phyloP scores from a whole-genome alignment of 2,329 filamentous ascomycete species.

The Pestalotiopsis sp. region DNA sequence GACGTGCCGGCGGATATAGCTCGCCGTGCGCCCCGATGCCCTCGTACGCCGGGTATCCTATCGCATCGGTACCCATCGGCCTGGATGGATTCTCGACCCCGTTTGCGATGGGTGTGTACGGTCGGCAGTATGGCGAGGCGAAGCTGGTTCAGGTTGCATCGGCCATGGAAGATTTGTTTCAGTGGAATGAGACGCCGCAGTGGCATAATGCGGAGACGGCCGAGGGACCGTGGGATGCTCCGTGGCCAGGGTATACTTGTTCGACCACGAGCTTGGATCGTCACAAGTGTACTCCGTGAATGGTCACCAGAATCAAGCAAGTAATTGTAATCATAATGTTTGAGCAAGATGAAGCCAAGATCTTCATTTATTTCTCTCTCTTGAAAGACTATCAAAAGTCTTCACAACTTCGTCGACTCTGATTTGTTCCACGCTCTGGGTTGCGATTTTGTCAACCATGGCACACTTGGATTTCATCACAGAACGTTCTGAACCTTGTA shows the following conservation, averaged over 20 bases:
- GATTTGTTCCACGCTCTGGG: not conserved
- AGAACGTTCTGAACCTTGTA: slow-evolving; percentile 30
- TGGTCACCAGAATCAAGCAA: not conserved
- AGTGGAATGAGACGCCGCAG: slow-evolving; percentile 2
- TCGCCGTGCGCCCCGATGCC: slow-evolving; percentile 14
- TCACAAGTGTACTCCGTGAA: not conserved
- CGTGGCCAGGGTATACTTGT: slow-evolving; percentile 15
- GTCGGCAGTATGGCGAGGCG: slow-evolving; percentile 11
- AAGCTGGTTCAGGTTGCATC: slow-evolving; percentile 11
- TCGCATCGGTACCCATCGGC: slow-evolving; percentile 6
- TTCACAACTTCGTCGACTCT: not conserved
- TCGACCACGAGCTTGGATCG: slow-evolving; percentile 7
- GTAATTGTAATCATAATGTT: not conserved
- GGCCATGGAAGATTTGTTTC: slow-evolving; percentile 9
- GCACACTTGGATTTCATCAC: slow-evolving; percentile 7
- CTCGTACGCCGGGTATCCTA: slow-evolving; percentile 15
- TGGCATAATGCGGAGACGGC: slow-evolving; percentile 11
- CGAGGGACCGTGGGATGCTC: slow-evolving; percentile 11
- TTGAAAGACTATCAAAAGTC: not conserved
- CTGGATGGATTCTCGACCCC: not conserved
- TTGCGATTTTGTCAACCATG: not conserved
- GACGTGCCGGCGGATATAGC: slow-evolving; percentile 10
- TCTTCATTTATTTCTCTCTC: not conserved
- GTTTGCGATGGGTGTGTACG: not conserved
- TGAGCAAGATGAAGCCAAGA: not conserved